Conservation (phyloP, 768 basidiomycete species). For the Russula dissimulans region DNA sequence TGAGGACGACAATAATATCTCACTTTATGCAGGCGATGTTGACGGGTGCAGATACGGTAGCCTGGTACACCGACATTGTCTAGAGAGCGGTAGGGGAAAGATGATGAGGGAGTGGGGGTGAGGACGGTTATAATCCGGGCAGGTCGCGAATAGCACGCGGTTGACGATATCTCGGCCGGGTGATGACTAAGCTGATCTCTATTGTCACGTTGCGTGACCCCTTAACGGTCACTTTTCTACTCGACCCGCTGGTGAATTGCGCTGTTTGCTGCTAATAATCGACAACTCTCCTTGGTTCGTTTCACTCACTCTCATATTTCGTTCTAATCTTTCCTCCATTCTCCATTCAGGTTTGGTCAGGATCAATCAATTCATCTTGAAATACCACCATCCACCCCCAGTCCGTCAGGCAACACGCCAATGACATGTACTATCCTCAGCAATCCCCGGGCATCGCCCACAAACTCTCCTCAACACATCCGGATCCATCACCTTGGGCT, state of each 20-base stretch:
- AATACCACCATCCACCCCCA: not conserved
- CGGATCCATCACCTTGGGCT: constrained; percentile 69
- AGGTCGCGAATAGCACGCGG: constrained; percentile 21
- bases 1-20: constrained; percentile 18
- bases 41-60: constrained; percentile 87
- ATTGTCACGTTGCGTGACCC: not conserved
- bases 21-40: constrained; percentile 99
- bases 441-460: constrained; percentile 75
- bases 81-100: not conserved
- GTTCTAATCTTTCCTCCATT: not conserved
- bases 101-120: not conserved
- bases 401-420: constrained; percentile 21
- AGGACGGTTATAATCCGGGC: constrained; percentile 10
- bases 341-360: not conserved
- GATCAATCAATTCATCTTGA: constrained; percentile 15
- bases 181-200: constrained; percentile 2
- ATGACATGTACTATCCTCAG: constrained; percentile 78
- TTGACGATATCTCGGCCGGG: not conserved
- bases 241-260: not conserved
- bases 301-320: not conserved
- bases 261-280: not conserved
- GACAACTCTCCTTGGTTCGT: constrained; percentile 1
- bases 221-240: not conserved
- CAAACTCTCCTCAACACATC: constrained; percentile 58
- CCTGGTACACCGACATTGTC: constrained; percentile 60